Percentiles rank a stretch among this genome's conserved stretches.
These are phyloP conservation scores for Verticillium albo-atrum DNA, from an alignment of 2,329 filamentous ascomycete species.

Conservation along the genomic window DNA sequence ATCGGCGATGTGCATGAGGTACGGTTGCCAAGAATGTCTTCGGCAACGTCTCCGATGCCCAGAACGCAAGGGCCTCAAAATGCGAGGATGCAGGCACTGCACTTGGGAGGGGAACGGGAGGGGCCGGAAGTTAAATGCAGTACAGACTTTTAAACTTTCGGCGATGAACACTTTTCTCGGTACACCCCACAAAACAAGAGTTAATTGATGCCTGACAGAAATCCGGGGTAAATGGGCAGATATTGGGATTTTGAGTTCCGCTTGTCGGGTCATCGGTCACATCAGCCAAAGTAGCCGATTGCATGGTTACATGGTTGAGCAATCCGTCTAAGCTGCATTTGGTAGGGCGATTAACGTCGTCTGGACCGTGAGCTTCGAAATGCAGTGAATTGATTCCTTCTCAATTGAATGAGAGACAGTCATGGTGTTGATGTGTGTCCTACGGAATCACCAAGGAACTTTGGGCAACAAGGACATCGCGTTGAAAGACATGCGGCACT, in stretches of 20 bases:
- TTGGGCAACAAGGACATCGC: too few relatives aligned
- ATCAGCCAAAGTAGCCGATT: background rate
- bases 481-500: too few relatives aligned
- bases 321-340: too few relatives aligned
- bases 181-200: background rate
- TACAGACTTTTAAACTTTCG: background rate
- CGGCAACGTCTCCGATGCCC: background rate
- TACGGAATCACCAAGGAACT: too few relatives aligned
- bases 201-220: background rate
- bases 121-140: background rate
- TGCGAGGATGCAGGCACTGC: background rate
- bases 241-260: background rate
- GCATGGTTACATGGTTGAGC: too few relatives aligned
- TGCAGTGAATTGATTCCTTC: too few relatives aligned
- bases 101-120: background rate
- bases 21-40: background rate
- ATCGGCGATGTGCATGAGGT: background rate
- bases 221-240: background rate
- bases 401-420: too few relatives aligned
- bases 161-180: background rate
- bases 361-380: too few relatives aligned
- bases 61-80: background rate
- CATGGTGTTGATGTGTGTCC: too few relatives aligned
- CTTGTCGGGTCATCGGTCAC: background rate
- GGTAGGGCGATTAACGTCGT: too few relatives aligned